Evolutionary conservation across 306 rosid genomes (phyloP).

Genomic region (Quercus rubra): DNA sequence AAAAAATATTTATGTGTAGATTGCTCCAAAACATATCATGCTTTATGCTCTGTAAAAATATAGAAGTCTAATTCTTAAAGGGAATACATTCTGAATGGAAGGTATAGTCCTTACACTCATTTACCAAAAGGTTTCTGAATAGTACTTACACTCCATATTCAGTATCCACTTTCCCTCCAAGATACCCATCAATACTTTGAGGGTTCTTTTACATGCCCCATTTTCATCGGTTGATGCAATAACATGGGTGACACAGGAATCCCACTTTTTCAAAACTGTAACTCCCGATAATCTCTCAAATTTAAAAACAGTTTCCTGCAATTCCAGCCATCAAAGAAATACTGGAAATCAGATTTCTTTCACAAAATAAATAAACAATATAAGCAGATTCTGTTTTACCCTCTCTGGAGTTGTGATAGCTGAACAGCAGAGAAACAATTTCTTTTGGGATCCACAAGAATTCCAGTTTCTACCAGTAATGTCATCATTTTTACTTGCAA

Average conservation of each 20-base stretch:
- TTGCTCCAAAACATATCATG: not conserved
- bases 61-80: not conserved
- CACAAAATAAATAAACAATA: not conserved
- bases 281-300: conserved; percentile 63
- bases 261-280: conserved; percentile 70
- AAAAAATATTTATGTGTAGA: not conserved
- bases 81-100: conserved; percentile 1
- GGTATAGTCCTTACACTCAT: not conserved
- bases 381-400: conserved; percentile 45
- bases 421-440: conserved; percentile 80
- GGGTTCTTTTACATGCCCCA: conserved; percentile 88
- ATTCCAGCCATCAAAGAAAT: conserved; percentile 18
- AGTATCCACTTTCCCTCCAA: conserved; percentile 95
- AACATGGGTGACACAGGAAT: conserved; percentile 77
- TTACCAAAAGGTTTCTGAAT: not conserved
- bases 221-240: conserved; percentile 80
- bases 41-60: not conserved
- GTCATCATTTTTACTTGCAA: conserved; percentile 27
- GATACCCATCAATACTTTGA: conserved; percentile 84
- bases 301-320: conserved; percentile 67
- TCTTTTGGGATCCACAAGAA: conserved; percentile 49
- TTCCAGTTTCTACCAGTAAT: conserved; percentile 17
- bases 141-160: conserved; percentile 57
- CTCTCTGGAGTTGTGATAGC: conserved; percentile 67
- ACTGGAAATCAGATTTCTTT: not conserved